Percentiles rank a stretch among this genome's conserved stretches.
These are phyloP conservation scores for Cladophialophora psammophila DNA, from an alignment of 2,329 filamentous ascomycete genomes.

Conservation along the genomic window DNA sequence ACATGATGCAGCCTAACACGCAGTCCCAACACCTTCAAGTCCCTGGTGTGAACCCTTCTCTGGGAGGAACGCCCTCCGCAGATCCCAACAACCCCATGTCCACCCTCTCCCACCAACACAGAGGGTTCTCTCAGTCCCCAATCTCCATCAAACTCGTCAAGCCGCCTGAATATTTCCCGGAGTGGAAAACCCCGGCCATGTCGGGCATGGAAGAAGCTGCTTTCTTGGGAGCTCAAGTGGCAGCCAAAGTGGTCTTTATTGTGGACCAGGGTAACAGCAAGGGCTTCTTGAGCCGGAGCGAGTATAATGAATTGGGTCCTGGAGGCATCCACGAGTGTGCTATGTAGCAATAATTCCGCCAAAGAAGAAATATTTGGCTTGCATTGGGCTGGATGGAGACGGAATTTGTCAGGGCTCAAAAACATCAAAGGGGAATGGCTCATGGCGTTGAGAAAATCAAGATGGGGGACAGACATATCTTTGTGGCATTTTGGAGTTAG, in stretches of 20 bases:
- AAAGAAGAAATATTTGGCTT: not conserved
- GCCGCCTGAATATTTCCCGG: conserved; percentile 83
- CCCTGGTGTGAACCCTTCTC: conserved; percentile 45
- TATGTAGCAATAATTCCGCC: conserved; percentile 42
- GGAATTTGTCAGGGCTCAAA: not conserved
- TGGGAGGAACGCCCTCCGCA: conserved; percentile 39
- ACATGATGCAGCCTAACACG: conserved; percentile 48
- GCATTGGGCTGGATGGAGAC: not conserved
- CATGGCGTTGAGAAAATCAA: not conserved
- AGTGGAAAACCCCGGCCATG: conserved; percentile 78
- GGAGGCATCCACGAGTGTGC: conserved; percentile 67
- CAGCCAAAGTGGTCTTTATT: conserved; percentile 76
- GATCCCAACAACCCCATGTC: conserved; percentile 2
- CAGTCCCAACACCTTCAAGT: conserved; percentile 49
- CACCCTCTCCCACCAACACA: conserved; percentile 58
- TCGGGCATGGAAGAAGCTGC: conserved; percentile 76
- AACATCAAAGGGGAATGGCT: not conserved
- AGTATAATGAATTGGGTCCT: conserved; percentile 73
- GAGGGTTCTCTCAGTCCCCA: conserved; percentile 75
- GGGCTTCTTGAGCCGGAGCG: conserved; percentile 72
- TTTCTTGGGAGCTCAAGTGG: conserved; percentile 88
- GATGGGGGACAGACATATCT: not conserved
- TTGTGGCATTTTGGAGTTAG: not conserved
- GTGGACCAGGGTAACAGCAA: conserved; percentile 71
- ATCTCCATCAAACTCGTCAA: conserved; percentile 81